Conservation (phyloP, 257 asterid species). For the Mitragyna speciosa region DNA sequence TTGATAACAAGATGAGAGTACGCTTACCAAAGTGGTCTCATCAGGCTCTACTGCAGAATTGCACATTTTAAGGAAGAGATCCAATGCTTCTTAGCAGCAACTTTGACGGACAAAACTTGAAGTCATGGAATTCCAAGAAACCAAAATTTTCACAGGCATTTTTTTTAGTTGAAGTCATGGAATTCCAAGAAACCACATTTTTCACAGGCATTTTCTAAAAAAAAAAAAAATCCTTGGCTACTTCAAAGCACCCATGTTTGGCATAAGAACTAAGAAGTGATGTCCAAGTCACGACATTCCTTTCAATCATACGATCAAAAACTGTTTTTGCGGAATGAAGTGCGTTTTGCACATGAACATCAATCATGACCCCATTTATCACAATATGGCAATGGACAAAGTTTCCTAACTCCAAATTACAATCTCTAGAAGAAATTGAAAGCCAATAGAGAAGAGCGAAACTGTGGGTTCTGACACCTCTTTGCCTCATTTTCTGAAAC, state of each 20-base stretch:
- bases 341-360: conserved; percentile 30
- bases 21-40: conserved; percentile 32
- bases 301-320: conserved; percentile 13
- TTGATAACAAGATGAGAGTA: conserved; percentile 55
- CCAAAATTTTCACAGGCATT: too few relatives aligned
- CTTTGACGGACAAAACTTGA: conserved; percentile 24
- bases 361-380: conserved; percentile 9
- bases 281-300: conserved; percentile 65
- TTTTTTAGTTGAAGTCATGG: conserved; percentile 24
- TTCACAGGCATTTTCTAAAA: conserved; percentile 56
- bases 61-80: conserved; percentile 15
- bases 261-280: conserved; percentile 62
- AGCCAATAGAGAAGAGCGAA: conserved; percentile 57
- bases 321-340: conserved; percentile 14
- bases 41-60: conserved; percentile 17
- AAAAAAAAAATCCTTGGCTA: conserved; percentile 40
- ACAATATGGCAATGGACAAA: conserved; percentile 48
- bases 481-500: conserved; percentile 41
- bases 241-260: conserved; percentile 40
- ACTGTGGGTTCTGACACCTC: conserved; percentile 54
- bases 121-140: too few relatives aligned
- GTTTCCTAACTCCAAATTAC: conserved; percentile 41
- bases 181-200: conserved; percentile 37
- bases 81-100: conserved; percentile 14
- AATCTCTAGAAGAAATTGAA: conserved; percentile 39